Evolutionary conservation across 306 rosid genomes (phyloP).

Genomic region (Acacia crassicarpa): DNA sequence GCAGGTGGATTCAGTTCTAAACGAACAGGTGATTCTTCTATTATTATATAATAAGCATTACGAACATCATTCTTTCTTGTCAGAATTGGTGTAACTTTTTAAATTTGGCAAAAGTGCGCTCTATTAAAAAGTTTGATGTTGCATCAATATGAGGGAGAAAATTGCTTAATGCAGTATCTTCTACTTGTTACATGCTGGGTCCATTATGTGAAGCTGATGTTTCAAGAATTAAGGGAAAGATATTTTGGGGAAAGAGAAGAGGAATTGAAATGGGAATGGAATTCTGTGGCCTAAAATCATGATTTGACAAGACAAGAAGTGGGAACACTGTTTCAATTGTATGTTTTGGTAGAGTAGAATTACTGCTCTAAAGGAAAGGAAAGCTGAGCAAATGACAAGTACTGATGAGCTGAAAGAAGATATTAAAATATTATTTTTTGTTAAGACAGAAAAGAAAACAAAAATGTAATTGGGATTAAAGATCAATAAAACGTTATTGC

Average conservation of each 20-base stretch:
- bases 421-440: background rate
- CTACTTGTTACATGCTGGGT: background rate
- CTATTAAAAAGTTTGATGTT: background rate
- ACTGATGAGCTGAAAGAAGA: background rate
- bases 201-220: background rate
- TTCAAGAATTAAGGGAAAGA: background rate
- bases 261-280: background rate
- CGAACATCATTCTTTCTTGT: background rate
- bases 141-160: background rate
- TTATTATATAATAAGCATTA: background rate
- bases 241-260: background rate
- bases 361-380: background rate
- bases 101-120: background rate
- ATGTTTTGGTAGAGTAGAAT: background rate
- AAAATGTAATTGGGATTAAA: background rate
- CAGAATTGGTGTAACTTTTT: background rate
- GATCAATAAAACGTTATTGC: background rate
- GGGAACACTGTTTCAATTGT: background rate
- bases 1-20: slow-evolving; percentile 74
- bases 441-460: background rate
- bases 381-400: background rate
- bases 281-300: background rate
- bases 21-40: slow-evolving; percentile 65
- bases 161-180: background rate
- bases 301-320: background rate